phyloP scores from a whole-genome alignment of 2,329 filamentous ascomycete genomes.

The Ascochyta koolunga region DNA sequence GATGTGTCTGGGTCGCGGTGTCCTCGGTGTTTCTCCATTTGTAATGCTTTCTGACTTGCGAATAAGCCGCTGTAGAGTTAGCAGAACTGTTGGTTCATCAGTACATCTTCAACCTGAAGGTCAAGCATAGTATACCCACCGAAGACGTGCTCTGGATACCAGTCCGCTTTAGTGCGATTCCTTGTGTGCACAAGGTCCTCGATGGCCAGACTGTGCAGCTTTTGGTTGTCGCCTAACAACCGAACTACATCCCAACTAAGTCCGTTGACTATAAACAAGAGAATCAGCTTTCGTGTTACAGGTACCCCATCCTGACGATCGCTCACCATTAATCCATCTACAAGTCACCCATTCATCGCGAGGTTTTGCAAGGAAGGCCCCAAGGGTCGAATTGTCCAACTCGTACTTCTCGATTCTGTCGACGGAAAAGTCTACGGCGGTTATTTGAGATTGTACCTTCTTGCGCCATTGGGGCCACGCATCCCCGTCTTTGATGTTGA shows the following conservation, averaged over 20 bases:
- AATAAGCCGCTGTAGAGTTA: slow-evolving; percentile 84
- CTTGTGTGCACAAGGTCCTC: slow-evolving; percentile 87
- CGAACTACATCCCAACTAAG: slow-evolving; percentile 92
- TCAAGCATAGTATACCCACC: slow-evolving; percentile 34
- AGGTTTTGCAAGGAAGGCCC: slow-evolving; percentile 67
- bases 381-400: slow-evolving; percentile 72
- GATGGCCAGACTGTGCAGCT: slow-evolving; percentile 79
- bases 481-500: slow-evolving; percentile 50
- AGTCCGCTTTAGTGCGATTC: slow-evolving; percentile 88
- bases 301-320: not conserved
- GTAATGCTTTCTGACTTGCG: slow-evolving; percentile 51
- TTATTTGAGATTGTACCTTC: slow-evolving; percentile 72
- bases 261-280: slow-evolving; percentile 68
- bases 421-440: slow-evolving; percentile 81
- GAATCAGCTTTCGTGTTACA: not conserved
- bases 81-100: slow-evolving; percentile 53
- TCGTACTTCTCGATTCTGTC: slow-evolving; percentile 69
- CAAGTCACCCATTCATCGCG: slow-evolving; percentile 73
- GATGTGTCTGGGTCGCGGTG: slow-evolving; percentile 37
- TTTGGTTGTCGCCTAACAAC: slow-evolving; percentile 75
- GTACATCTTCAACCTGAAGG: not conserved
- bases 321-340: slow-evolving; percentile 90
- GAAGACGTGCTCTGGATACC: slow-evolving; percentile 74
- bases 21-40: slow-evolving; percentile 28
- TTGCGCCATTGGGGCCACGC: slow-evolving; percentile 49